phyloP scores from a whole-genome alignment of 1,139 yeast species.

The Taphrina wiesneri region DNA sequence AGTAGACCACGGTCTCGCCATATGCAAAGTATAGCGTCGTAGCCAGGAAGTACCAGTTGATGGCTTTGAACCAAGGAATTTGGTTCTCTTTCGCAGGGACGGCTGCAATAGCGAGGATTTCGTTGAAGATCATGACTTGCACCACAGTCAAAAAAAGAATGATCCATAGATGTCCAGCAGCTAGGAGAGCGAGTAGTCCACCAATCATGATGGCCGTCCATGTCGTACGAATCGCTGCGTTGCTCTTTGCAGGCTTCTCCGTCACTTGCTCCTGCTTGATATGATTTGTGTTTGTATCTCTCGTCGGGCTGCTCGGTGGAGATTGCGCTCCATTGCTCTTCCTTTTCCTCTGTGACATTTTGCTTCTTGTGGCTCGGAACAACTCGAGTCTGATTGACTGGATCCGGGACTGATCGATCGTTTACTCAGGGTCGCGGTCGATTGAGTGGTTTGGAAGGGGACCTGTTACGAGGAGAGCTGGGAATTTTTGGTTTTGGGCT shows the following conservation, averaged over 20 bases:
- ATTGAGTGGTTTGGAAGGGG: no score
- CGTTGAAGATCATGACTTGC: conserved; percentile 83
- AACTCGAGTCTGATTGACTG: no score
- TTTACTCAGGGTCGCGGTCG: no score
- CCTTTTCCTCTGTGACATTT: conserved; percentile 17
- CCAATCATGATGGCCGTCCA: conserved; percentile 93
- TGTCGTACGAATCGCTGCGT: conserved; percentile 58
- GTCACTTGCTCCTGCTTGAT: neutral
- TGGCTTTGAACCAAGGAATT: conserved; percentile 76
- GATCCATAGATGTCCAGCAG: conserved; percentile 86
- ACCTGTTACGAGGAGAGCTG: no score
- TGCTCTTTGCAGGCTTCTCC: conserved; percentile 13
- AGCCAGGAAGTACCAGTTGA: conserved; percentile 75
- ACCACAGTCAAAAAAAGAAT: conserved; percentile 68
- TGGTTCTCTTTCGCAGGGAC: conserved; percentile 83
- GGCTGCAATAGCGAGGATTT: conserved; percentile 78
- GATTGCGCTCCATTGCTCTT: conserved; percentile 11
- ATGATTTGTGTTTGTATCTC: neutral
- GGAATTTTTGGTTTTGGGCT: neutral
- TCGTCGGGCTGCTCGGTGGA: conserved; percentile 8
- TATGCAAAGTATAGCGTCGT: conserved; percentile 86
- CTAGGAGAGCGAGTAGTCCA: conserved; percentile 67
- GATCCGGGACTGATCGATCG: no score
- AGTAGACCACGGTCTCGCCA: conserved; percentile 76
- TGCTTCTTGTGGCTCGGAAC: neutral